phyloP scores from a whole-genome alignment of 805 yeast genomes.

The Hanseniaspora valbyensis region DNA sequence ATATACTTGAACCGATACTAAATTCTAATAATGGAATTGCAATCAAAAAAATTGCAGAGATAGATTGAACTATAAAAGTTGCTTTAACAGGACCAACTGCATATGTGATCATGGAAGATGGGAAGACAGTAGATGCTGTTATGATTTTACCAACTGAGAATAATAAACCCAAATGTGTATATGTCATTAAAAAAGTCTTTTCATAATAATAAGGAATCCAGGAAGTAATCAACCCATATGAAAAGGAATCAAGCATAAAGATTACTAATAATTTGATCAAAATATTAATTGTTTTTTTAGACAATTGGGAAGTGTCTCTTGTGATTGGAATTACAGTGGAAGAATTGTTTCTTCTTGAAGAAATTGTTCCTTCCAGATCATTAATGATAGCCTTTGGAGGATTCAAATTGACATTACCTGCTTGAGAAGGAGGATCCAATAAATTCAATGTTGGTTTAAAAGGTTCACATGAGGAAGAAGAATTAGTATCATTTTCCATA shows the following conservation, averaged over 20 bases:
- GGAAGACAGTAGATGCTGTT: conserved; percentile 60
- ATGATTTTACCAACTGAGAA: conserved; percentile 54
- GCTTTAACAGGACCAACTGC: conserved; percentile 69
- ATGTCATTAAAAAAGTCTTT: conserved; percentile 40
- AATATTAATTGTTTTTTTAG: conserved; percentile 35
- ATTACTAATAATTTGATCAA: conserved; percentile 42
- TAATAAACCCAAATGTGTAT: conserved; percentile 52
- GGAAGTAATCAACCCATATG: conserved; percentile 77
- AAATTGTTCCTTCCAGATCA: conserved; percentile 12
- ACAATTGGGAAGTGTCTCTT: conserved; percentile 18
- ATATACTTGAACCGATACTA: conserved; percentile 36
- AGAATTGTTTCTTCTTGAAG: conserved; percentile 12
- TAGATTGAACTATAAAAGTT: conserved; percentile 61
- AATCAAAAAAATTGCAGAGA: conserved; percentile 58
- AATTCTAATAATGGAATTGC: conserved; percentile 39
- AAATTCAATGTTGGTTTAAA: not conserved
- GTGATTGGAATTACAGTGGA: conserved; percentile 1
- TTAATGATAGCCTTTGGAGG: conserved; percentile 2
- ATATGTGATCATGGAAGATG: conserved; percentile 62
- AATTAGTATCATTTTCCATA: not conserved
- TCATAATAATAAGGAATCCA: conserved; percentile 81
- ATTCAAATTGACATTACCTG: conserved; percentile 6
- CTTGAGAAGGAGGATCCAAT: conserved; percentile 3
- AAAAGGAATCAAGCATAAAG: conserved; percentile 79
- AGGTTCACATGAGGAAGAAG: too few species aligned